Evolutionary conservation across 441 rosid species (phyloP), one percentile per base, ranked within the genome.

Genomic region (Brassica balearica): DNA sequence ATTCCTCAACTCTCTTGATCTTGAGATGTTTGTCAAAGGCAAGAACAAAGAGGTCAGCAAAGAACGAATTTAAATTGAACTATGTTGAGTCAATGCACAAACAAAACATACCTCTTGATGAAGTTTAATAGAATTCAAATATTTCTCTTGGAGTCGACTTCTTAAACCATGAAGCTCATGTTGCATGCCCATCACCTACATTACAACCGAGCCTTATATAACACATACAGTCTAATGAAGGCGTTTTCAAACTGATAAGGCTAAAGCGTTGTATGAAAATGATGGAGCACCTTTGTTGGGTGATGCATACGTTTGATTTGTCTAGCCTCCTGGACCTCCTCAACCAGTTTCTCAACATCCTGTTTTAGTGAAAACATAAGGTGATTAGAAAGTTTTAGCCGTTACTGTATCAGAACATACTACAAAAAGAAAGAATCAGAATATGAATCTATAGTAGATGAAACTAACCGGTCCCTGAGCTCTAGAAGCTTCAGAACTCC

Each of bases 101-200:
- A 19, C 25, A n/a, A 56, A 77, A 15, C 80, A 19, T 19, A 95
- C 99, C 97, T 96, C 93, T 77, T 83, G 89, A 80, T 96, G 97
- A 84, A 96, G 87, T 82, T 89, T 92, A 68, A 87, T 73, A 2
- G 98, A 91, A 77, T 88, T 88, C 72, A 91, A 12, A 65, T 91
- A 86, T 82, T 93, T 96, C 85, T 92, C 97, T 65, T 92, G 89
- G 72, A 96, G 87, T 83, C 93, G 93, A 65, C 74, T 71, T 84
- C 97, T 85, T 68, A 96, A 86, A 14, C 93, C 99, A 51, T 77
- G 86, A 85, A 96, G 98, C 77, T 96, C 99, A 6, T 86, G 96
- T 77, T 96, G 97, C 99, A 96, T 91, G 32, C 87, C 92, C 91
- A 94, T 85, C 74, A 96, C 96, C 99, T 96, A 85, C 64, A 81